Percentiles rank a stretch among this genome's conserved stretches.
These are phyloP conservation scores for Hyaloscypha hepaticicola DNA, from an alignment of 495 filamentous ascomycete species.

Conservation along the genomic window DNA sequence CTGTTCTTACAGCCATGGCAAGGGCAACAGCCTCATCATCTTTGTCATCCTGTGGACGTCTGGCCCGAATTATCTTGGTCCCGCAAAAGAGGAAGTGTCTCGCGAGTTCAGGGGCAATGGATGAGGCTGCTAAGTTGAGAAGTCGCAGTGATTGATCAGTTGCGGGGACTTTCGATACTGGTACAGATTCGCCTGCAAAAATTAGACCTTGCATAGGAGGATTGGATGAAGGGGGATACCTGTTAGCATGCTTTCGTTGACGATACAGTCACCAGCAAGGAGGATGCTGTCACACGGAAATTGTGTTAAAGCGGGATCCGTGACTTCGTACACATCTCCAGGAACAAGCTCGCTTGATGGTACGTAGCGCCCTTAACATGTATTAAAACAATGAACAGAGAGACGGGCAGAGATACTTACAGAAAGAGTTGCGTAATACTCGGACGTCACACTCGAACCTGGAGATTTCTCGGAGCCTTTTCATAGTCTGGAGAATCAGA, in stretches of 20 bases:
- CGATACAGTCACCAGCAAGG: slow-evolving; percentile 92
- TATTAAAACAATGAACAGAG: slow-evolving; percentile 9
- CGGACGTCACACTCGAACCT: slow-evolving; percentile 93
- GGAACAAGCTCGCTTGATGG: slow-evolving; percentile 87
- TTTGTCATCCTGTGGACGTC: slow-evolving; percentile 76
- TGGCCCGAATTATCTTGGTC: slow-evolving; percentile 89
- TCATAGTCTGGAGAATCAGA: slow-evolving; percentile 67
- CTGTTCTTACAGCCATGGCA: slow-evolving; percentile 87
- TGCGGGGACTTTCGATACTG: slow-evolving; percentile 86
- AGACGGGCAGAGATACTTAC: slow-evolving; percentile 49
- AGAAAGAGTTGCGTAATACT: slow-evolving; percentile 91
- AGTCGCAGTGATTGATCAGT: slow-evolving; percentile 75
- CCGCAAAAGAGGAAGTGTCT: slow-evolving; percentile 91
- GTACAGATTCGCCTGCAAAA: slow-evolving; percentile 81
- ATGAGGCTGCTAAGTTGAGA: slow-evolving; percentile 73
- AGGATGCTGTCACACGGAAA: slow-evolving; percentile 93
- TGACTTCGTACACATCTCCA: slow-evolving; percentile 96
- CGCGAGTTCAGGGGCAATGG: slow-evolving; percentile 75
- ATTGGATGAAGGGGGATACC: slow-evolving; percentile 43
- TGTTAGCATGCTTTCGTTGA: slow-evolving; percentile 99
- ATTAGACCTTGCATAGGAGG: slow-evolving; percentile 29
- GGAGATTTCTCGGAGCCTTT: slow-evolving; percentile 84
- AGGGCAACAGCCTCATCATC: slow-evolving; percentile 90
- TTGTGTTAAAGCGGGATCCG: slow-evolving; percentile 90
- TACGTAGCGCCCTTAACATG: slow-evolving; percentile 70